phyloP scores from a whole-genome alignment of 1,284 basidiomycete genomes.

The Schizophyllum amplum region DNA sequence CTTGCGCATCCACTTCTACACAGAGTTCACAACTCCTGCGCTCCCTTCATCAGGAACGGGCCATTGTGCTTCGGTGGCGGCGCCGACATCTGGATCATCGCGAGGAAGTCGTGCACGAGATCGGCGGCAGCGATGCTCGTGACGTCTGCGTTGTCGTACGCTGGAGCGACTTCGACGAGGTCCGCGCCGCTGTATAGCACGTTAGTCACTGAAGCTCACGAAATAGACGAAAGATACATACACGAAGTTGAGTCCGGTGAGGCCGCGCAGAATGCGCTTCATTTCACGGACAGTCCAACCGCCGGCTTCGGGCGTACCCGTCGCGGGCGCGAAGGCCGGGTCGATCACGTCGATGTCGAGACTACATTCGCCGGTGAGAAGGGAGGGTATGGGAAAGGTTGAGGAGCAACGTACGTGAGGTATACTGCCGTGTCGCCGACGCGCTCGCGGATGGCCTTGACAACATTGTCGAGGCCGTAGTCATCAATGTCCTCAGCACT shows the following conservation, averaged over 20 bases:
- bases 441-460: constrained; percentile 16
- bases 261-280: constrained; percentile 62
- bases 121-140: constrained; percentile 4
- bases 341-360: constrained; percentile 62
- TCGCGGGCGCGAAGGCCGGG: constrained; percentile 70
- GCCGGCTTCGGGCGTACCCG: constrained; percentile 64
- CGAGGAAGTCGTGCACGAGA: constrained; percentile 5
- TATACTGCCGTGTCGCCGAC: constrained; percentile 18
- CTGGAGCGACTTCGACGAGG: constrained; percentile 76
- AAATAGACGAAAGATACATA: constrained; percentile 21
- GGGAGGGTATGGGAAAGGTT: background rate
- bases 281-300: constrained; percentile 75
- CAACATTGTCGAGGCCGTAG: constrained; percentile 16
- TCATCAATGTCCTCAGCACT: constrained; percentile 15
- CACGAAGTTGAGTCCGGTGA: constrained; percentile 66
- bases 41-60: background rate
- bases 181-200: constrained; percentile 37
- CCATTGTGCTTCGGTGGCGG: constrained; percentile 2
- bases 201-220: background rate
- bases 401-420: constrained; percentile 2
- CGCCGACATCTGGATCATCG: constrained; percentile 4
- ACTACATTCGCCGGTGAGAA: constrained; percentile 15
- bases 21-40: background rate
- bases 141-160: constrained; percentile 34
- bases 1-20: no score